Evolutionary conservation across 2,329 filamentous ascomycete genomes (phyloP).

Genomic region (Emergomyces orientalis): DNA sequence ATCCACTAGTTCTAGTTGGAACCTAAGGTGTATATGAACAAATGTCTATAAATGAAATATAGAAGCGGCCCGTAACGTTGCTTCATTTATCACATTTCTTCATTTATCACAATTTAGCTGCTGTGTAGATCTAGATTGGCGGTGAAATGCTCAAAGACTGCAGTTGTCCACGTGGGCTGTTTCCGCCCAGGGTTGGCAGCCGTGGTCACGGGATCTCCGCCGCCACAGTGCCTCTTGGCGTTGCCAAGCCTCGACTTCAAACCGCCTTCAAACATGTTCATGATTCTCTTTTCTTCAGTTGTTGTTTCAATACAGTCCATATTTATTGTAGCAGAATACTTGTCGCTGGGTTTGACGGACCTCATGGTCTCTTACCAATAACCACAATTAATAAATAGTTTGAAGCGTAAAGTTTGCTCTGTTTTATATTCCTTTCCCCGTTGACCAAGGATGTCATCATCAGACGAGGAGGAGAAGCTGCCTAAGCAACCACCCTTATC

Average conservation of each 20-base stretch:
- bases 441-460: neutral
- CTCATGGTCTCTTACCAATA: neutral
- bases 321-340: neutral
- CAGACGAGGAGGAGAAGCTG: neutral
- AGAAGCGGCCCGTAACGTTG: too few relatives aligned
- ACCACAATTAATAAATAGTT: neutral
- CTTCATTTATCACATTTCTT: too few relatives aligned
- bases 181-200: too few relatives aligned
- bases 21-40: neutral
- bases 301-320: neutral
- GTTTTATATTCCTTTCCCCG: neutral
- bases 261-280: neutral
- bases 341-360: neutral
- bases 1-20: too few relatives aligned
- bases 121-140: too few relatives aligned
- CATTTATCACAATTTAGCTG: too few relatives aligned
- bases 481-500: neutral
- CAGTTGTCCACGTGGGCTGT: too few relatives aligned
- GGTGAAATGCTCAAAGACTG: too few relatives aligned
- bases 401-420: neutral
- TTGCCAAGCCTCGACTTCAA: neutral
- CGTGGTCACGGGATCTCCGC: conserved; percentile 1
- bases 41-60: neutral
- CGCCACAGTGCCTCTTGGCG: neutral
- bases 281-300: neutral